phyloP scores from a whole-genome alignment of 176 grass and related monocot species.

The Puccinellia tenuiflora region DNA sequence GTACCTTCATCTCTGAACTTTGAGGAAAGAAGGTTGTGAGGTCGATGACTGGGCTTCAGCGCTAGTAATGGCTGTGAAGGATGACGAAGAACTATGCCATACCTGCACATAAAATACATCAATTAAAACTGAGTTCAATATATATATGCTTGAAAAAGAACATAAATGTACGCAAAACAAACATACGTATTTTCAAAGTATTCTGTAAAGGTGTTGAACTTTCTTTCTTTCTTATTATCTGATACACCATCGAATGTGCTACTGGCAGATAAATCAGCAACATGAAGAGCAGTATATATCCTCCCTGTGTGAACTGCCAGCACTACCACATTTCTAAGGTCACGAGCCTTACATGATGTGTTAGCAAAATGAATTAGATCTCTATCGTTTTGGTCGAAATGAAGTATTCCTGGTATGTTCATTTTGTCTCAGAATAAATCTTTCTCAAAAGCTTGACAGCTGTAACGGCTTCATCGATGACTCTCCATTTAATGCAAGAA shows the following conservation, averaged over 20 bases:
- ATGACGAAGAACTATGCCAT: conserved; percentile 63
- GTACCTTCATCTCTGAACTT: conserved; percentile 55
- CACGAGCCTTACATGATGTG: conserved; percentile 39
- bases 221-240: conserved; percentile 58
- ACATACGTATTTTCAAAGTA: conserved; percentile 85
- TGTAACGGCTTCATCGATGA: conserved; percentile 41
- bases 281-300: conserved; percentile 67
- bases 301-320: conserved; percentile 83
- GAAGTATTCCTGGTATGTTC: not conserved
- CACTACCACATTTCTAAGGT: conserved; percentile 56
- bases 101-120: conserved; percentile 46
- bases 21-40: conserved; percentile 81
- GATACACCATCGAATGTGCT: conserved; percentile 71
- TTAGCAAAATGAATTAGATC: conserved; percentile 66
- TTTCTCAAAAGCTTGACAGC: conserved; percentile 58
- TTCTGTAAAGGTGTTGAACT: conserved; percentile 53
- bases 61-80: conserved; percentile 65
- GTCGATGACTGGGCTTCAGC: conserved; percentile 73
- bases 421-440: conserved; percentile 36
- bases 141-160: conserved; percentile 2
- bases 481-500: conserved; percentile 61
- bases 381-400: conserved; percentile 23
- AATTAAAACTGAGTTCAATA: not conserved
- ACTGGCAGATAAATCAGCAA: conserved; percentile 42
- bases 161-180: not conserved